Percentiles rank a stretch among this genome's conserved stretches.
phyloP scores from a whole-genome alignment of 2,329 filamentous ascomycete species.

The Colletotrichum magnum region DNA sequence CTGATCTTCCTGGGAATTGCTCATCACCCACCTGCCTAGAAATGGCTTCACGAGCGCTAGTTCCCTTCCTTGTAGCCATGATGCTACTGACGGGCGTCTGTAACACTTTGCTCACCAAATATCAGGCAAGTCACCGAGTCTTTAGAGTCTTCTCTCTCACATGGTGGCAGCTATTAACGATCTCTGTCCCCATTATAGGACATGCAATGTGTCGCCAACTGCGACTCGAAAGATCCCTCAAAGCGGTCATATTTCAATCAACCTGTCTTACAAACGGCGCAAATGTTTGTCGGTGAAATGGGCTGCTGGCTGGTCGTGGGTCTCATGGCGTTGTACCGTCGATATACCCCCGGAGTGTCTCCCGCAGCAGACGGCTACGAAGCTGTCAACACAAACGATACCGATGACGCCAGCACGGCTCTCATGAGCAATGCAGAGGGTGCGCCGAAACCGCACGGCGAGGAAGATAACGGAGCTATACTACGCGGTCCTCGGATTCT shows the following conservation, averaged over 20 bases:
- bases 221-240: constrained; percentile 76
- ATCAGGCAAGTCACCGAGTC: constrained; percentile 75
- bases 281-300: constrained; percentile 98
- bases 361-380: constrained; percentile 73
- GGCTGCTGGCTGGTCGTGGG: constrained; percentile 95
- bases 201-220: constrained; percentile 96
- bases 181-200: constrained; percentile 68
- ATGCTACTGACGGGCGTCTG: constrained; percentile 97
- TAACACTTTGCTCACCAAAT: constrained; percentile 97
- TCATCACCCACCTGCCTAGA: background rate
- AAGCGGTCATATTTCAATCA: constrained; percentile 87
- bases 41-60: constrained; percentile 80
- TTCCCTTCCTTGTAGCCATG: constrained; percentile 92
- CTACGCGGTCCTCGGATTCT: constrained; percentile 80
- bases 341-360: constrained; percentile 61
- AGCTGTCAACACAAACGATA: constrained; percentile 66
- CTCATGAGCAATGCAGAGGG: constrained; percentile 59
- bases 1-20: too few relatives aligned
- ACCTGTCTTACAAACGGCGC: constrained; percentile 94
- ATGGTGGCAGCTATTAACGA: constrained; percentile 1
- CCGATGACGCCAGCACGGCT: constrained; percentile 59
- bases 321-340: constrained; percentile 75
- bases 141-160: too few relatives aligned
- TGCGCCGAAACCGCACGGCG: constrained; percentile 62
- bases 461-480: constrained; percentile 67